A percentile compares a stretch with the other conserved stretches of the same genome.
phyloP scores from a whole-genome alignment of 2,329 filamentous ascomycete genomes.

The Phaeosphaeriaceae sp. region DNA sequence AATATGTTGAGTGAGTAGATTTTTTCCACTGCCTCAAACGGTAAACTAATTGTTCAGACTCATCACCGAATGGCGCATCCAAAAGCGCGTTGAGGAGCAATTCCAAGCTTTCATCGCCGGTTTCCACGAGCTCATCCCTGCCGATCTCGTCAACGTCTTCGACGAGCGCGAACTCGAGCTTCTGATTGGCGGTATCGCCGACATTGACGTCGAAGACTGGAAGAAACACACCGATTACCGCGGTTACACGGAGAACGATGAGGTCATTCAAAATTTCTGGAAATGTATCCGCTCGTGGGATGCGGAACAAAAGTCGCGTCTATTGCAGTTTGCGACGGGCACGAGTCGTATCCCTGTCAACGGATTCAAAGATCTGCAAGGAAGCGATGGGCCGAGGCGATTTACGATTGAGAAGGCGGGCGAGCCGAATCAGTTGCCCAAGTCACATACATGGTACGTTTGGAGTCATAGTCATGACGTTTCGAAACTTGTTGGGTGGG shows the following conservation, averaged over 20 bases:
- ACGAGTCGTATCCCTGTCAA: slow-evolving; percentile 98
- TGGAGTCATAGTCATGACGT: not conserved
- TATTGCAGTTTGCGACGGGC: slow-evolving; percentile 96
- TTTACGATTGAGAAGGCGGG: slow-evolving; percentile 99
- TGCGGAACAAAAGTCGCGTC: slow-evolving; percentile 94
- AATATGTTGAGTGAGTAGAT: slow-evolving; percentile 83
- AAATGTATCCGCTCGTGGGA: slow-evolving; percentile 97
- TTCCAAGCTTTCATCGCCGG: slow-evolving; percentile 98
- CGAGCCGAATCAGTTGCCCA: slow-evolving; percentile 87
- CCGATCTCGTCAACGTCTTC: slow-evolving; percentile 97
- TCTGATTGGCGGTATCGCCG: slow-evolving; percentile 97
- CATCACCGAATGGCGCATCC: slow-evolving; percentile 99
- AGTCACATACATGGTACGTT: slow-evolving; percentile 95
- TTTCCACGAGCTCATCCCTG: slow-evolving; percentile 96
- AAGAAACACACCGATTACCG: slow-evolving; percentile 99
- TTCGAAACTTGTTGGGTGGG: not conserved
- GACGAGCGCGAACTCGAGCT: slow-evolving; percentile 97
- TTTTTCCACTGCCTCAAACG: slow-evolving; percentile 11
- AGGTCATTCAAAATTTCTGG: slow-evolving; percentile 99
- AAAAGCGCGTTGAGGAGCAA: slow-evolving; percentile 97
- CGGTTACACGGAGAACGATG: slow-evolving; percentile 96
- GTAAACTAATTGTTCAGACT: slow-evolving; percentile 59
- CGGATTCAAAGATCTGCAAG: slow-evolving; percentile 98
- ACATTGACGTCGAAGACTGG: slow-evolving; percentile 99
- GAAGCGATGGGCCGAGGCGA: slow-evolving; percentile 89